These are phyloP conservation scores for Hyphodiscus hymeniophilus DNA, from an alignment of 495 filamentous ascomycete species.

Conservation along the genomic window DNA sequence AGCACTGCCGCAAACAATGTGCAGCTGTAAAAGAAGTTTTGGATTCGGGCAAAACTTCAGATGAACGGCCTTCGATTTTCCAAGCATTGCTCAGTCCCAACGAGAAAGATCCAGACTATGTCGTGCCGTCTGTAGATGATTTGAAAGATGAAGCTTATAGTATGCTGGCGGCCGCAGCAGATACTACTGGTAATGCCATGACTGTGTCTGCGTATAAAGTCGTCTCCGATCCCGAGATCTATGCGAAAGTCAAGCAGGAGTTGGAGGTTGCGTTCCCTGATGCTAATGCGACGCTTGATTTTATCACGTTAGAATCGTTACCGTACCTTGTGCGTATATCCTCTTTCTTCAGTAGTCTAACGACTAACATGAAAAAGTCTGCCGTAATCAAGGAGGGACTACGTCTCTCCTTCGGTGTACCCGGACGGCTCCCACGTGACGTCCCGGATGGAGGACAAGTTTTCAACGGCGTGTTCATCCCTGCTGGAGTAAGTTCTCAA, in stretches of 20 bases:
- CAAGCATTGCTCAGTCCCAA: conserved; percentile 22
- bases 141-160: conserved; percentile 29
- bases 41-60: conserved; percentile 19
- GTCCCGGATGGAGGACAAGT: conserved; percentile 24
- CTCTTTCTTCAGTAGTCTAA: not conserved
- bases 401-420: conserved; percentile 25
- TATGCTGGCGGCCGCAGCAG: conserved; percentile 29
- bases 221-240: conserved; percentile 25
- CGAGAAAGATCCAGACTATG: conserved; percentile 5
- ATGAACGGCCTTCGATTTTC: conserved; percentile 22
- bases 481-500: conserved; percentile 21
- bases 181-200: conserved; percentile 33
- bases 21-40: too few relatives aligned
- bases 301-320: conserved; percentile 21
- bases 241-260: conserved; percentile 24
- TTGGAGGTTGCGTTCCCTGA: conserved; percentile 31
- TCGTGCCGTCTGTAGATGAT: conserved; percentile 16
- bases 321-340: conserved; percentile 28
- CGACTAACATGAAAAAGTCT: not conserved
- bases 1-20: too few relatives aligned
- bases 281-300: conserved; percentile 12
- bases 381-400: too few relatives aligned
- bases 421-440: conserved; percentile 24
- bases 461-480: conserved; percentile 24
- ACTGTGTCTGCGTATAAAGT: conserved; percentile 30